phyloP scores from a whole-genome alignment of 805 yeast genomes.

The Kluyveromyces starmeri region DNA sequence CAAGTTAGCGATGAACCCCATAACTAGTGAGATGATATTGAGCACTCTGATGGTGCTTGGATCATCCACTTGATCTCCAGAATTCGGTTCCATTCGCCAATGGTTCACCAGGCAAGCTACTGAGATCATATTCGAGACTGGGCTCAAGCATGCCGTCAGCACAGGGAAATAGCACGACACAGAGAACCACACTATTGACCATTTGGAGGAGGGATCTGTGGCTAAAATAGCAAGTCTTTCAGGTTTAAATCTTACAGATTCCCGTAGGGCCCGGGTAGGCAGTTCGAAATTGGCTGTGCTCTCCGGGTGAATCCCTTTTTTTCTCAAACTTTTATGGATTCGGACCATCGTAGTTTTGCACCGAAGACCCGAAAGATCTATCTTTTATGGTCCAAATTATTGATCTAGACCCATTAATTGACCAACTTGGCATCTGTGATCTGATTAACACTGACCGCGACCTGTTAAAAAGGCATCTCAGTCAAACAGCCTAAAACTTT shows the following conservation, averaged over 20 bases:
- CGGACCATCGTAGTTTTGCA: too few species aligned
- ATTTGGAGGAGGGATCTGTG: slow-evolving; percentile 18
- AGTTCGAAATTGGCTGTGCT: too few species aligned
- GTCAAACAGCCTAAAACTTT: too few species aligned
- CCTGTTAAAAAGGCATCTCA: too few species aligned
- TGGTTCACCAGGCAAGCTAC: slow-evolving; percentile 59
- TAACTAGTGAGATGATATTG: slow-evolving; percentile 52
- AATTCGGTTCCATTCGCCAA: slow-evolving; percentile 41
- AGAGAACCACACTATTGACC: slow-evolving; percentile 45
- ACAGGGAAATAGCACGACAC: slow-evolving; percentile 66
- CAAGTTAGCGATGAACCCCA: slow-evolving; percentile 61
- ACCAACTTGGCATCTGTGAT: too few species aligned
- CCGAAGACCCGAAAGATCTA: too few species aligned
- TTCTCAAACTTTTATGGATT: too few species aligned
- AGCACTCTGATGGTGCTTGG: slow-evolving; percentile 39
- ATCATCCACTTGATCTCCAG: slow-evolving; percentile 27
- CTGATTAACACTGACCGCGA: too few species aligned
- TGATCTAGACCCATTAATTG: too few species aligned
- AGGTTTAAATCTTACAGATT: slow-evolving; percentile 16
- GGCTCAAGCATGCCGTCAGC: slow-evolving; percentile 70
- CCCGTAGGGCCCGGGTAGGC: slow-evolving; percentile 8
- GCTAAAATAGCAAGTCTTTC: slow-evolving; percentile 22
- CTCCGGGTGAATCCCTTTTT: too few species aligned
- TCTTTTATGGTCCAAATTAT: too few species aligned
- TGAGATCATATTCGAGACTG: slow-evolving; percentile 66